Conservation (phyloP, 192 early-diverging fungal species). For the Linnemannia exigua region DNA sequence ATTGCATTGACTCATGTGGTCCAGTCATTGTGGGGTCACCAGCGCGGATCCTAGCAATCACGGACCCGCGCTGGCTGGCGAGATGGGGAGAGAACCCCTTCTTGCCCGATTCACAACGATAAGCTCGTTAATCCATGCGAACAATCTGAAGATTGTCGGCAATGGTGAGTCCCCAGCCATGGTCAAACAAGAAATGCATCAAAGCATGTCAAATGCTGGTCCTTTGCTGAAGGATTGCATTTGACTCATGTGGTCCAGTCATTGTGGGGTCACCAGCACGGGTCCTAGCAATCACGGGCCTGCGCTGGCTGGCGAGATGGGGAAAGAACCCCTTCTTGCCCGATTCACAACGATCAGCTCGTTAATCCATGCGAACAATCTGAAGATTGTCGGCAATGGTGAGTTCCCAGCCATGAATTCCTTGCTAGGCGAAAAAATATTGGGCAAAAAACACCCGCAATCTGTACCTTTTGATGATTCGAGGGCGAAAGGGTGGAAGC, state of each 20-base stretch:
- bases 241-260: conserved; percentile 45
- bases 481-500: too few species aligned
- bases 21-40: conserved; percentile 36
- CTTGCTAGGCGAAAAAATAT: not conserved
- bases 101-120: conserved; percentile 30
- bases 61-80: conserved; percentile 29
- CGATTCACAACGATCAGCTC: conserved; percentile 38
- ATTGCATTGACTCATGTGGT: conserved; percentile 42
- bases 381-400: conserved; percentile 29
- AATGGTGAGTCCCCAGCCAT: conserved; percentile 52
- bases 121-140: conserved; percentile 46
- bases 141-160: conserved; percentile 12
- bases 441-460: too few species aligned
- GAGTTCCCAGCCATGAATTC: conserved; percentile 41
- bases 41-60: conserved; percentile 25
- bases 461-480: too few species aligned
- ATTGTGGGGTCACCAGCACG: conserved; percentile 29
- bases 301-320: conserved; percentile 27
- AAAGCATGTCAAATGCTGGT: conserved; percentile 34
- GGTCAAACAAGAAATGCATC: not conserved
- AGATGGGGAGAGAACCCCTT: conserved; percentile 10
- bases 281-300: conserved; percentile 25
- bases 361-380: conserved; percentile 35
- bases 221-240: conserved; percentile 47
- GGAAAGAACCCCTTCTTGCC: conserved; percentile 14